A percentile compares a stretch with the other conserved stretches of the same genome.
These are phyloP conservation scores for Aschersonia sp. DNA, from an alignment of 2,329 filamentous ascomycete species.

Conservation along the genomic window DNA sequence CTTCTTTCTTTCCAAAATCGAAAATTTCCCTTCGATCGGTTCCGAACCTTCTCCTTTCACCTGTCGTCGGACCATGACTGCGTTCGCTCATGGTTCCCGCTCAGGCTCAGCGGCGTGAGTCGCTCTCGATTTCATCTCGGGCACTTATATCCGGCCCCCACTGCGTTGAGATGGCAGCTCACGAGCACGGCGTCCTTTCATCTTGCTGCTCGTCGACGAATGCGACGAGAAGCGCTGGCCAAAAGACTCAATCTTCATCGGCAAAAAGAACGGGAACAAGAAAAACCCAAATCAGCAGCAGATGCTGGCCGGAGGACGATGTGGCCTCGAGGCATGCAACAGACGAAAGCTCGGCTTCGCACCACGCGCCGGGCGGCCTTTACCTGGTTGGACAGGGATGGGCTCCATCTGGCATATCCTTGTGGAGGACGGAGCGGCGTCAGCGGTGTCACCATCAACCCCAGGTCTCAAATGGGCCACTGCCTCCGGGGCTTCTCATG, in stretches of 20 bases:
- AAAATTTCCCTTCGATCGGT: conserved; percentile 1
- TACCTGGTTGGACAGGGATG: conserved; percentile 1
- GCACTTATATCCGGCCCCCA: conserved; percentile 2
- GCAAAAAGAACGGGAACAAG: not conserved
- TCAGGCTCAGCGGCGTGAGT: not conserved
- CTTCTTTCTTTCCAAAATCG: conserved; percentile 2
- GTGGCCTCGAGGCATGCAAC: conserved; percentile 1
- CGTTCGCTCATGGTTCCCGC: not conserved
- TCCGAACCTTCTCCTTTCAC: conserved; percentile 1
- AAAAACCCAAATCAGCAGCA: not conserved
- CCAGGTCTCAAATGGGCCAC: not conserved
- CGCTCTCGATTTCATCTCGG: not conserved
- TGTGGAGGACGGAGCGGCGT: conserved; percentile 1
- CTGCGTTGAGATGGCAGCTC: not conserved
- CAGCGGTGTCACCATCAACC: conserved; percentile 1
- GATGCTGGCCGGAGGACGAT: not conserved
- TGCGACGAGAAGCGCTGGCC: no score
- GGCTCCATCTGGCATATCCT: conserved; percentile 2
- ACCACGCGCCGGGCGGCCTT: not conserved
- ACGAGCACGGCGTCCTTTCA: not conserved
- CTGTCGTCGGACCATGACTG: not conserved
- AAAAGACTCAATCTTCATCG: not conserved
- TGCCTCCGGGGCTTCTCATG: no score
- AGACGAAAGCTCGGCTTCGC: conserved; percentile 1
- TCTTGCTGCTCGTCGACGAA: no score